Evolutionary conservation across 2,329 filamentous ascomycete genomes (phyloP).

Genomic region (Decorospora gaudefroyi): DNA sequence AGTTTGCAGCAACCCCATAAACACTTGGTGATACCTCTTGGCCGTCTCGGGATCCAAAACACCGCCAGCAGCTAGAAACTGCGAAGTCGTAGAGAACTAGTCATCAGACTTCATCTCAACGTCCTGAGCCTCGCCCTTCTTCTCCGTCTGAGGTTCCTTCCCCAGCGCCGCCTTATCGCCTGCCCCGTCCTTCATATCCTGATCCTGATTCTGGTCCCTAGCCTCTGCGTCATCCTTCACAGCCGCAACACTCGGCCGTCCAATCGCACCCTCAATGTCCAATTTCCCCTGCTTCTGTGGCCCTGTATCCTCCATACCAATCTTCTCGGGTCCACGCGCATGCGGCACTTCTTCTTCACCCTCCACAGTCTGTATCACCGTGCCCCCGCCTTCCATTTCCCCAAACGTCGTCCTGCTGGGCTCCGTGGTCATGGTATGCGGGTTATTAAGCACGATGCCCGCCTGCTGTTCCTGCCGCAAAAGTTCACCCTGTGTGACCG

Average conservation of each 20-base stretch:
- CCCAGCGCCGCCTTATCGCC: neutral
- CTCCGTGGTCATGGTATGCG: conserved; percentile 36
- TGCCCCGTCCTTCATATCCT: conserved; percentile 28
- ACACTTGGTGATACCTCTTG: too few relatives aligned
- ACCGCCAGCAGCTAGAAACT: too few relatives aligned
- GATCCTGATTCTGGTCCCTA: conserved; percentile 31
- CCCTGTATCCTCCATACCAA: conserved; percentile 86
- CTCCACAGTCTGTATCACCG: conserved; percentile 44
- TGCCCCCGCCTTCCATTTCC: conserved; percentile 38
- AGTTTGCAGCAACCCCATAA: too few relatives aligned
- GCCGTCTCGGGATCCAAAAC: too few relatives aligned
- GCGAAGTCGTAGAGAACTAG: too few relatives aligned
- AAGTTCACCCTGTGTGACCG: conserved; percentile 75
- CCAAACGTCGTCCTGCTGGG: conserved; percentile 34
- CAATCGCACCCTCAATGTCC: conserved; percentile 46
- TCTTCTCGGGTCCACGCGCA: conserved; percentile 79
- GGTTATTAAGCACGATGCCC: conserved; percentile 68
- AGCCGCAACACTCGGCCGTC: conserved; percentile 37
- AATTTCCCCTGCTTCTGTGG: conserved; percentile 66
- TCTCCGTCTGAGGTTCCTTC: too few relatives aligned
- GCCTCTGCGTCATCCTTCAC: conserved; percentile 8
- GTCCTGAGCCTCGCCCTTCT: too few relatives aligned
- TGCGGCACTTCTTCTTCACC: conserved; percentile 68
- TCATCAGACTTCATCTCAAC: too few relatives aligned
- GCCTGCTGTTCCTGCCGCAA: conserved; percentile 84